Base-by-base conservation (phyloP, 305 asterid genomes). In the Fraxinus greggii region DNA sequence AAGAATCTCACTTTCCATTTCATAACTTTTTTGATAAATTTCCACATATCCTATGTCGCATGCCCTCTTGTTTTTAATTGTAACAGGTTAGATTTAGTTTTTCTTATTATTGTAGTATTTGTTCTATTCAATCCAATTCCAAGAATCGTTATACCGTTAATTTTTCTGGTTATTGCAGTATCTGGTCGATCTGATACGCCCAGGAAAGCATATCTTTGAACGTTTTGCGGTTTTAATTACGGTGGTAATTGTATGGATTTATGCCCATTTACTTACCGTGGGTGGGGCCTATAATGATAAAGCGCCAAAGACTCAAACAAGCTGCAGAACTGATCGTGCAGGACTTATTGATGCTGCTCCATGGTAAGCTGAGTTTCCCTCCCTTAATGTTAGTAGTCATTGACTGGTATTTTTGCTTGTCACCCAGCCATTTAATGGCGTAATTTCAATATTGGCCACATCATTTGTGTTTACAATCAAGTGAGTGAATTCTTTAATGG, bases 261-360 rank as follows among this genome's bases (percentile, higher is more conserved):
- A 90, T 51, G 94, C 92, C 10, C 89, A 85, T 28, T 32, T 91
- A 23, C 92, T 91, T 32, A 91, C 94, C 19, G 81, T 91, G 40
- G 91, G 89, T 63, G 94, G 94, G 19, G 92, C 92, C 73, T 91
- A 91, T 78, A 79, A 91, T 0, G 87, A 79, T 24, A 86, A 73
- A 29, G 63, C 92, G 7, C 76, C 69, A 1, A 84, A 69, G 76
- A 91, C 92, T 0, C 92, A 91, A 79, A 38, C 82, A 8, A 89
- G 84, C 87, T 91, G 94, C 85, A 85, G 94, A 80, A 91, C 94
- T 7, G 94, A 91, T 78, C 92, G 90, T 7, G 82, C 92, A 24
- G 92, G 94, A 63, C 94, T 91, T 29, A 87, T 91, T 15, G 86
- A 78, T 75, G 88, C 91, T 80, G 91, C 94, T 76, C 92, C 92